phyloP scores from a whole-genome alignment of 345 rosid genomes.

The Gossypium mustelinum region DNA sequence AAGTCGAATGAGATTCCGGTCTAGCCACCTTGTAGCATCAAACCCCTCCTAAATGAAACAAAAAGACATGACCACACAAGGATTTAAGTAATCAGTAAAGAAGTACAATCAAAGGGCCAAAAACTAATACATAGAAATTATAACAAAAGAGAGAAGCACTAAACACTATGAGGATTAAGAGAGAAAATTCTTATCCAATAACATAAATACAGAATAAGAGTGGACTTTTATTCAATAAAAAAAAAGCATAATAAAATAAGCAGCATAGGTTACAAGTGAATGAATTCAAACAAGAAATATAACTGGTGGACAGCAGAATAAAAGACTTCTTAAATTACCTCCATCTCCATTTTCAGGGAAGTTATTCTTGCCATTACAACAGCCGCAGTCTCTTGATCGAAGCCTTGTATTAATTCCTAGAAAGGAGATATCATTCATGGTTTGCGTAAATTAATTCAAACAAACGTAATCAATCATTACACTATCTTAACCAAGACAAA shows the following conservation, averaged over 20 bases:
- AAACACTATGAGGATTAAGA: not conserved
- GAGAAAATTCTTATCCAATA: not conserved
- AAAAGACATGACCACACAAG: slow-evolving; percentile 5
- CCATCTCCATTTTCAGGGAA: slow-evolving; percentile 95
- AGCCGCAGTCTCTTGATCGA: slow-evolving; percentile 99
- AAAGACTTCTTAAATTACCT: slow-evolving; percentile 44
- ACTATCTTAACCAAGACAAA: not conserved
- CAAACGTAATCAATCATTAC: not conserved
- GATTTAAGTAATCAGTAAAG: not conserved
- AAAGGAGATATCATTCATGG: slow-evolving; percentile 9
- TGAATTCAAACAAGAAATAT: slow-evolving; percentile 1
- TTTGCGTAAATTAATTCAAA: slow-evolving; percentile 12
- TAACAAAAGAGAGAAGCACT: not conserved
- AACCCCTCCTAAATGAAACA: slow-evolving; percentile 77
- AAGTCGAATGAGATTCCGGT: slow-evolving; percentile 86
- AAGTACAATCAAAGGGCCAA: not conserved
- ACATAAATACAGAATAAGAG: not conserved
- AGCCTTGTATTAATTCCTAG: slow-evolving; percentile 89
- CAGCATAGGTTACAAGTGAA: slow-evolving; percentile 3
- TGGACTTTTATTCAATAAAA: not conserved
- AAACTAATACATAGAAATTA: not conserved
- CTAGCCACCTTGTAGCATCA: slow-evolving; percentile 99
- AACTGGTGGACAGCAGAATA: not conserved
- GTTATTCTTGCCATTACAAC: slow-evolving; percentile 90
- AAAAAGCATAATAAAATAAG: slow-evolving; percentile 2